phyloP scores from a whole-genome alignment of 768 basidiomycete genomes.

The Boletus sensibilis region DNA sequence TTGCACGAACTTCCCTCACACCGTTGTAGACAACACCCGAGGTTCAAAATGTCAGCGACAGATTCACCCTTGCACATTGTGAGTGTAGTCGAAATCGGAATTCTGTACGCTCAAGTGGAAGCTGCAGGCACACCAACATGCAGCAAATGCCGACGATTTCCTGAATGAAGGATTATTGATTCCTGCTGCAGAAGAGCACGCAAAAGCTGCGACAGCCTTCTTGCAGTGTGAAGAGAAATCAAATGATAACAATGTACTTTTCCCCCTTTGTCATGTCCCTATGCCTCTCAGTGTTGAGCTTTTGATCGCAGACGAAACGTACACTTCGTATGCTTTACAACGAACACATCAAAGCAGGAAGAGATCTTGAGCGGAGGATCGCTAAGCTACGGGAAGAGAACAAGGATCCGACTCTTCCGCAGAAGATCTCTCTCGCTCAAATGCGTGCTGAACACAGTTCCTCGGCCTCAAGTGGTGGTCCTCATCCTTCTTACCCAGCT shows the following conservation, averaged over 20 bases:
- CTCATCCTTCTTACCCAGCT: slow-evolving; percentile 30
- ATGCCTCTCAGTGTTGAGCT: slow-evolving; percentile 6
- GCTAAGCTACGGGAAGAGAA: slow-evolving; percentile 72
- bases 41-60: slow-evolving; percentile 32
- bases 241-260: slow-evolving; percentile 65
- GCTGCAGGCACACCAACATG: slow-evolving; percentile 77
- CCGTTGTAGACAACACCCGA: neutral
- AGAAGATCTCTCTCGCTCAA: slow-evolving; percentile 43
- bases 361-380: slow-evolving; percentile 71
- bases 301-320: slow-evolving; percentile 59
- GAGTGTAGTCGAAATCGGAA: slow-evolving; percentile 15
- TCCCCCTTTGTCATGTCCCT: neutral
- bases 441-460: slow-evolving; percentile 24
- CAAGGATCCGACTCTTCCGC: slow-evolving; percentile 72
- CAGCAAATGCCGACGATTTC: slow-evolving; percentile 76
- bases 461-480: slow-evolving; percentile 14
- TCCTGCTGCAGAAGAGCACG: slow-evolving; percentile 70
- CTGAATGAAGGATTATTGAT: slow-evolving; percentile 64
- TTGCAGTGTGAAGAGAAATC: slow-evolving; percentile 70
- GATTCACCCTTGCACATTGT: slow-evolving; percentile 55
- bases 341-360: slow-evolving; percentile 68
- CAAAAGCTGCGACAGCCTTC: slow-evolving; percentile 76
- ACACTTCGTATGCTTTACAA: slow-evolving; percentile 74
- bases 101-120: slow-evolving; percentile 2
- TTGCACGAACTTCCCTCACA: neutral